Evolutionary conservation across 108 stramenopile genomes (phyloP).

Genomic region (Cylindrotheca fusiformis): DNA sequence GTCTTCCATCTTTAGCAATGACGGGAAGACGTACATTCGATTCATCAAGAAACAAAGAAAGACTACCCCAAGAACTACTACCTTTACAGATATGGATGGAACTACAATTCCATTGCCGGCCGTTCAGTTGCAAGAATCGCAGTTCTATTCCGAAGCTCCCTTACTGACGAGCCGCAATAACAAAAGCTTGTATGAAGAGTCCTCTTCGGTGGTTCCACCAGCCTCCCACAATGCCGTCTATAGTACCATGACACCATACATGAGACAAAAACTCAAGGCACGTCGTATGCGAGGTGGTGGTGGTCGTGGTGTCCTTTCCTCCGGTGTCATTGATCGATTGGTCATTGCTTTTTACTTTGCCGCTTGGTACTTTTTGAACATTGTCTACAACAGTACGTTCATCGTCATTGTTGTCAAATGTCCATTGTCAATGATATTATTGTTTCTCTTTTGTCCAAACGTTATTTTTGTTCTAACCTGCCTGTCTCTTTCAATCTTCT

Average conservation of each 20-base stretch:
- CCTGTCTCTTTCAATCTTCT: background rate
- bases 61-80: background rate
- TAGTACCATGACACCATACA: slow-evolving; percentile 19
- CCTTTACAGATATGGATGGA: background rate
- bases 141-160: slow-evolving; percentile 6
- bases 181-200: background rate
- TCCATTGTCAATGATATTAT: no score
- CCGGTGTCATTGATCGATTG: slow-evolving; percentile 17
- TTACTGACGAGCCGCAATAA: no score
- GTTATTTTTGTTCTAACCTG: background rate
- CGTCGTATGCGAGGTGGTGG: slow-evolving; percentile 28
- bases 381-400: slow-evolving; percentile 94
- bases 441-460: background rate
- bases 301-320: no score
- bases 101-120: slow-evolving; percentile 7
- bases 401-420: no score
- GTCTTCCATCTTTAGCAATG: slow-evolving; percentile 17
- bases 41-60: slow-evolving; percentile 6
- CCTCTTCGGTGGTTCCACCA: background rate
- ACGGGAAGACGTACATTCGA: slow-evolving; percentile 19
- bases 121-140: slow-evolving; percentile 11
- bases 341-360: slow-evolving; percentile 80
- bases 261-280: slow-evolving; percentile 15
- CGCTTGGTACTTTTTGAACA: slow-evolving; percentile 95
- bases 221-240: slow-evolving; percentile 33